phyloP scores from a whole-genome alignment of 345 rosid genomes.

The Hibiscus syriacus region DNA sequence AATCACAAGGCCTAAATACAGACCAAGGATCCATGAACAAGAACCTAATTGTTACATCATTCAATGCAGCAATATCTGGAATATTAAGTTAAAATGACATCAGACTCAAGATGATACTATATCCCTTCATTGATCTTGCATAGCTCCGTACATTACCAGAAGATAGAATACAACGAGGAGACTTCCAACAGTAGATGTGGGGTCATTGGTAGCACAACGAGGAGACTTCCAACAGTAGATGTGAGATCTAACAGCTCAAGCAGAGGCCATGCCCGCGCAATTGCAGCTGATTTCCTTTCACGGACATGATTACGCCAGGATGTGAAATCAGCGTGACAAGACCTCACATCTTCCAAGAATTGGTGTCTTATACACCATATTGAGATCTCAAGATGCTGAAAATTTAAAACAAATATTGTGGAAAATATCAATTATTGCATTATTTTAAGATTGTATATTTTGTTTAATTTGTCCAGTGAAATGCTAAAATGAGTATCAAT shows the following conservation, averaged over 20 bases:
- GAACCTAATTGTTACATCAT: background rate
- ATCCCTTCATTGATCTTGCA: background rate
- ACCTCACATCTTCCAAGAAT: constrained; percentile 55
- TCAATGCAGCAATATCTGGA: background rate
- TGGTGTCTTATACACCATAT: constrained; percentile 75
- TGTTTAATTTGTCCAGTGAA: no score
- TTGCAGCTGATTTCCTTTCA: constrained; percentile 81
- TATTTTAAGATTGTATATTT: background rate
- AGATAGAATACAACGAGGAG: constrained; percentile 84
- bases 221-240: constrained; percentile 63
- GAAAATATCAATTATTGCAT: background rate
- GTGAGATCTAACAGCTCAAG: constrained; percentile 64
- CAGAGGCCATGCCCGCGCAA: constrained; percentile 91
- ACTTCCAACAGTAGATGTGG: constrained; percentile 64
- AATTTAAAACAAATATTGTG: constrained; percentile 13
- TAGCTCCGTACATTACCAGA: constrained; percentile 46
- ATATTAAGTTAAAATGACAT: background rate
- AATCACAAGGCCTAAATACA: background rate
- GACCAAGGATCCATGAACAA: background rate
- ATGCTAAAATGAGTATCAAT: no score
- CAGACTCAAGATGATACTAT: background rate
- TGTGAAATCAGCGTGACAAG: constrained; percentile 35
- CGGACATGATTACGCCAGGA: constrained; percentile 54
- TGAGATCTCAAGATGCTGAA: constrained; percentile 83
- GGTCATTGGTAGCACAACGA: constrained; percentile 66